phyloP scores from a whole-genome alignment of 805 yeast genomes.

The Nakazawaea wickerhamii region DNA sequence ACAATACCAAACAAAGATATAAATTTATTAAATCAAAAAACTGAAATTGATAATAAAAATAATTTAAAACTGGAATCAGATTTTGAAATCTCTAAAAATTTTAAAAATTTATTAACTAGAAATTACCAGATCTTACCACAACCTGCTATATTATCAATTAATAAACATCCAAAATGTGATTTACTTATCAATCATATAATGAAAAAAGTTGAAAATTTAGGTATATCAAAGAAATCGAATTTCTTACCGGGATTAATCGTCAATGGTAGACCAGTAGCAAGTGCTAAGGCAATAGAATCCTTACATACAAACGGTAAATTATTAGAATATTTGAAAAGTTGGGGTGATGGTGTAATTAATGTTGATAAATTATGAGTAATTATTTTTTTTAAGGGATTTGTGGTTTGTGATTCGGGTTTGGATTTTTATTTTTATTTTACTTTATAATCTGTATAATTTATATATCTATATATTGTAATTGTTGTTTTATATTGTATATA shows the following conservation, averaged over 20 bases:
- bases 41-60: not conserved
- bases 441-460: too few relatives aligned
- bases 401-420: too few relatives aligned
- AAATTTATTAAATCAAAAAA: not conserved
- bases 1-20: slow-evolving; percentile 12
- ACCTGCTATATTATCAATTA: slow-evolving; percentile 27
- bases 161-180: slow-evolving; percentile 28
- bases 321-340: slow-evolving; percentile 20
- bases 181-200: slow-evolving; percentile 25
- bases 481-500: too few relatives aligned
- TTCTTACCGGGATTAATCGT: slow-evolving; percentile 29
- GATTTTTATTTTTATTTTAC: not conserved
- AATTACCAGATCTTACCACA: slow-evolving; percentile 28
- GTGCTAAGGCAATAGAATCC: slow-evolving; percentile 22
- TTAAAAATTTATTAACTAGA: slow-evolving; percentile 20
- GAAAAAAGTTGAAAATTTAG: slow-evolving; percentile 13
- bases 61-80: slow-evolving; percentile 9
- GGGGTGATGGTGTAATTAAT: slow-evolving; percentile 27
- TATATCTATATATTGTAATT: too few relatives aligned
- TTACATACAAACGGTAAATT: slow-evolving; percentile 21
- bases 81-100: slow-evolving; percentile 13
- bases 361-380: slow-evolving; percentile 16
- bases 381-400: not conserved
- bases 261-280: slow-evolving; percentile 30
- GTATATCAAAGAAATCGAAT: slow-evolving; percentile 16